These are phyloP conservation scores for Talaromyces sp. DNA, from an alignment of 2,329 filamentous ascomycete species.

Conservation along the genomic window DNA sequence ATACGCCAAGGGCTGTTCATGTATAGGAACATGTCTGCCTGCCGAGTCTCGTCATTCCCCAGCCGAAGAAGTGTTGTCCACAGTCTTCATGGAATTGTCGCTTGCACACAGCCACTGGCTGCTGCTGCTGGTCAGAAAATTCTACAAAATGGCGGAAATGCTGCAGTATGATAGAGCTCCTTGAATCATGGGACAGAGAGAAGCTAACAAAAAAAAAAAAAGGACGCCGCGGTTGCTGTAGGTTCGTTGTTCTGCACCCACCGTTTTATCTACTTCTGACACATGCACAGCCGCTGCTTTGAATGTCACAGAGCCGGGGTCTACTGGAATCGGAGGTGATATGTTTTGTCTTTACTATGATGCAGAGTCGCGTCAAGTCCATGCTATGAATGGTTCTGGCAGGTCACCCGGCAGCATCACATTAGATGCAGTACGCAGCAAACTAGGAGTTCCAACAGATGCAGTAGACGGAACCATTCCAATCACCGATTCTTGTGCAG, in stretches of 20 bases:
- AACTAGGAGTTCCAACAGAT: slow-evolving; percentile 57
- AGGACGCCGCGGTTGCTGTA: slow-evolving; percentile 92
- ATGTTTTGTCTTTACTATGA: slow-evolving; percentile 95
- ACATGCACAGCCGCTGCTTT: slow-evolving; percentile 65
- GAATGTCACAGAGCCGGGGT: slow-evolving; percentile 88
- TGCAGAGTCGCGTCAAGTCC: slow-evolving; percentile 71
- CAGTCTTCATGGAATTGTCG: slow-evolving; percentile 83
- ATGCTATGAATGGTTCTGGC: slow-evolving; percentile 86
- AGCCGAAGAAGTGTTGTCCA: slow-evolving; percentile 88
- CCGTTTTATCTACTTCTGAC: neutral
- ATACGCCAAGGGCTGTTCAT: no score
- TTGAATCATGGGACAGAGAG: neutral
- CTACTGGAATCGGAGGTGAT: slow-evolving; percentile 92
- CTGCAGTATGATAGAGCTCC: slow-evolving; percentile 59
- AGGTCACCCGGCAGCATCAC: slow-evolving; percentile 64
- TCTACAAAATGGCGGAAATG: slow-evolving; percentile 83
- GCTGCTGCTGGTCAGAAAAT: slow-evolving; percentile 81
- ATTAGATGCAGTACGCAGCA: slow-evolving; percentile 62
- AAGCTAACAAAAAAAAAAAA: neutral
- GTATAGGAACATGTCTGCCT: neutral
- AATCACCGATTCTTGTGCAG: slow-evolving; percentile 67
- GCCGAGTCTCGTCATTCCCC: slow-evolving; percentile 28
- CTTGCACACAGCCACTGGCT: slow-evolving; percentile 83
- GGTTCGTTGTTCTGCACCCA: slow-evolving; percentile 38
- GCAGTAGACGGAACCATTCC: slow-evolving; percentile 51